These are phyloP conservation scores for Arthroderma uncinatum DNA, from an alignment of 2,329 filamentous ascomycete species.

Conservation along the genomic window DNA sequence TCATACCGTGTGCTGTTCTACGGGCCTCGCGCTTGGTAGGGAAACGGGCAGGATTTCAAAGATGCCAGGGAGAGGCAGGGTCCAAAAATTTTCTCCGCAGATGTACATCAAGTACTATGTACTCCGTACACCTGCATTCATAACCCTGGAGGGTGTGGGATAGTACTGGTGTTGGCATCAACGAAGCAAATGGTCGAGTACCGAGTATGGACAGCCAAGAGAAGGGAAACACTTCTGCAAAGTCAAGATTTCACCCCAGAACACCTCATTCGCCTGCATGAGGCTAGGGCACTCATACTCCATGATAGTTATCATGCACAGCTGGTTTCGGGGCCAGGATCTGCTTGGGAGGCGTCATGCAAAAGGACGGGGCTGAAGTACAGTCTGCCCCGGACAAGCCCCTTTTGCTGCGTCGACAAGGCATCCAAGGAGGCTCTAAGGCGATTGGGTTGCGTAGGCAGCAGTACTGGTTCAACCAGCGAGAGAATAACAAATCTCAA, in stretches of 20 bases:
- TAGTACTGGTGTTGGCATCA: not conserved
- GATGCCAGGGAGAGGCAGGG: slow-evolving; percentile 2
- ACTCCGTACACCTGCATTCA: not conserved
- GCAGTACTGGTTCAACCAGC: not conserved
- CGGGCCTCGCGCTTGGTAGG: not conserved
- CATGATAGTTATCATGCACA: not conserved
- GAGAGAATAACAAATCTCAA: not conserved
- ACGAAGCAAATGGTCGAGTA: not conserved
- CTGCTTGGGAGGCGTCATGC: slow-evolving; percentile 3
- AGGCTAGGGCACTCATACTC: not conserved
- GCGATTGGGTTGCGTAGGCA: not conserved
- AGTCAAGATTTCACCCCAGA: not conserved
- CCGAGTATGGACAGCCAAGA: not conserved
- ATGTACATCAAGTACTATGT: not conserved
- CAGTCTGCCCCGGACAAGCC: not conserved
- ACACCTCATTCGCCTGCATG: not conserved
- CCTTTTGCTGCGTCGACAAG: not conserved
- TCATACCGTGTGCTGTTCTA: not conserved
- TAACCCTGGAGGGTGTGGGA: not conserved
- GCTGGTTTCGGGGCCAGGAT: slow-evolving; percentile 2
- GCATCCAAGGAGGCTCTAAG: not conserved
- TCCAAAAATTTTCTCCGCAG: not conserved
- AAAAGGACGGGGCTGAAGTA: not conserved
- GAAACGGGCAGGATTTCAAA: not conserved
- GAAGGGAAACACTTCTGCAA: not conserved